Base-by-base conservation (phyloP, 192 early-diverging fungal species). In the Backusella liffmaniae region DNA sequence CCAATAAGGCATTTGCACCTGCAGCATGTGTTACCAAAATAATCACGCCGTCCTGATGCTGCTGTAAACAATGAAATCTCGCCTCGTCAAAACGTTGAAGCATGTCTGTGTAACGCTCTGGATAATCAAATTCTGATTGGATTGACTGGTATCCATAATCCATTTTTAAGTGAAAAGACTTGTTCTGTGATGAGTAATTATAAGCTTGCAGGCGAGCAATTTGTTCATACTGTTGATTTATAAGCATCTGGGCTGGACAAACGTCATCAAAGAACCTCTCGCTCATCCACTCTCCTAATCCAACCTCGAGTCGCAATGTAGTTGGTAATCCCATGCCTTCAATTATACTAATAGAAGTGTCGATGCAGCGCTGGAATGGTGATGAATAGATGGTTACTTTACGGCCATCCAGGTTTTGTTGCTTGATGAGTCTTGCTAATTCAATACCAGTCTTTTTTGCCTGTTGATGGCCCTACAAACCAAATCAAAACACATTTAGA, bases 281-380 rank as follows among this genome's bases (percentile, higher is more conserved):
- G 26, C 66, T 76, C 78, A 83, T 76, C 82, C 82, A 83, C 72
- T 83, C 82, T 23, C 82, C 78, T 23, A 79, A 26, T 9, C 77
- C 78, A 26, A 75, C 71, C 41, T 83, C 82, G 18, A 83, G 37
- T 18, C 82, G 72, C 29, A 83, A 66, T 0, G 77, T 66, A 23
- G 74, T n/a, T 23, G 68, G 62, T 1, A 62, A 26, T 3, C 36
- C 34, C 42, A 83, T 69, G 8, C 82, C 82, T 32, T 62, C 70
- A 9, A 74, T 56, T 23, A 83, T 66, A 18, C 82, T 72, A 32
- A 83, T 23, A 5, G 75, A 34, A n/a, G 82, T 83, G 29, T 79
- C 82, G 12, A 83, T 74, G 34, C 82, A 83, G 23, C 82, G 77
- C 23, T 79, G 82, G 59, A 83, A 83, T 32, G 82, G 82, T 34